These are phyloP conservation scores for Coniochaeta sp. DNA, from an alignment of 2,329 filamentous ascomycete species.

Conservation along the genomic window DNA sequence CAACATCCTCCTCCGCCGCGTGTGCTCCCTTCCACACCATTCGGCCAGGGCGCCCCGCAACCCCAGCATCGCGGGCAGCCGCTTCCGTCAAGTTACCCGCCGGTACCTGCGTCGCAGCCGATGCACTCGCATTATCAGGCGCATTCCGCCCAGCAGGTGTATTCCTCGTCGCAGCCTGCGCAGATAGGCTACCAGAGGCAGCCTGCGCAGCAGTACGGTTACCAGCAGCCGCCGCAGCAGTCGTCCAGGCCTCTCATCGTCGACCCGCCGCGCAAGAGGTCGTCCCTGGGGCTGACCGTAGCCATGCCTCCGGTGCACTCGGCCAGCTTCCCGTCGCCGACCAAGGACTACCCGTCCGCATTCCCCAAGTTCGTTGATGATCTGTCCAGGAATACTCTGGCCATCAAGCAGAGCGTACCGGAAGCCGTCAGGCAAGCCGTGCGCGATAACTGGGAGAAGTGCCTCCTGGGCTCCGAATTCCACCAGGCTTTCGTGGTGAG, in stretches of 20 bases:
- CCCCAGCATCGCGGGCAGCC: background rate
- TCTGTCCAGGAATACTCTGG: constrained; percentile 26
- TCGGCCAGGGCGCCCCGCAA: background rate
- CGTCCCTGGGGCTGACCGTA: background rate
- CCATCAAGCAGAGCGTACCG: constrained; percentile 32
- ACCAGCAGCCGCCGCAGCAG: background rate
- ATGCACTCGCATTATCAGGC: background rate
- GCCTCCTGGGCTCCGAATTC: constrained; percentile 41
- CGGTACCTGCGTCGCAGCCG: background rate
- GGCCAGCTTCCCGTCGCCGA: constrained; percentile 25
- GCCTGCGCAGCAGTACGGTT: background rate
- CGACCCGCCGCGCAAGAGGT: constrained; percentile 16
- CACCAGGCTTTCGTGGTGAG: constrained; percentile 46
- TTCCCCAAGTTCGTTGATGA: constrained; percentile 32
- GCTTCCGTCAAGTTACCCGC: background rate
- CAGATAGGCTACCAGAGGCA: background rate
- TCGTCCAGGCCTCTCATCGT: constrained; percentile 16
- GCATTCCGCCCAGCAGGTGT: background rate
- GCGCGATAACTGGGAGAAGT: constrained; percentile 44
- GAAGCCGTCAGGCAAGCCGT: constrained; percentile 40
- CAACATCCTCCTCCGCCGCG: background rate
- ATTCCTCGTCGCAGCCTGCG: background rate
- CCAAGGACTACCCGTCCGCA: constrained; percentile 15
- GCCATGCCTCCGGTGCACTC: background rate
- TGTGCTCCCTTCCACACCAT: background rate